Percentiles rank a stretch among this genome's conserved stretches.
Evolutionary conservation across 345 rosid genomes (phyloP).

Genomic region (Hibiscus trionum): DNA sequence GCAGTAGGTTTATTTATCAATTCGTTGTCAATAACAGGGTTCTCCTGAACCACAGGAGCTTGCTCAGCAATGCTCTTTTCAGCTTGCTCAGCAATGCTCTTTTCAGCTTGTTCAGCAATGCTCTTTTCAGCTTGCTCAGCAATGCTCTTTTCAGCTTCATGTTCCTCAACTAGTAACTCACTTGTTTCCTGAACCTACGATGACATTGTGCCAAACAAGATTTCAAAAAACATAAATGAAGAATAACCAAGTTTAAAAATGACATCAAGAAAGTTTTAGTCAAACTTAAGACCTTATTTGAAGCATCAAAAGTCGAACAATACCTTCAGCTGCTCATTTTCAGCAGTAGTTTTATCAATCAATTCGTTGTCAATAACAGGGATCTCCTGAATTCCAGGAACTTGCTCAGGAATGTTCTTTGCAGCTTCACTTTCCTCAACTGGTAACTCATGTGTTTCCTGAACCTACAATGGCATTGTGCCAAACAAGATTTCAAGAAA

Average conservation of each 20-base stretch:
- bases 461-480: conserved; percentile 27
- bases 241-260: not conserved
- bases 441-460: conserved; percentile 38
- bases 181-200: conserved; percentile 41
- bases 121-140: too few species aligned
- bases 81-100: too few species aligned
- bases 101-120: too few species aligned
- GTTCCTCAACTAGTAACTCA: not conserved
- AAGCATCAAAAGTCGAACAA: not conserved
- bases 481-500: conserved; percentile 1
- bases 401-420: not conserved
- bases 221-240: not conserved
- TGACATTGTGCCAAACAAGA: not conserved
- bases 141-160: not conserved
- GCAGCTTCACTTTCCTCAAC: conserved; percentile 25
- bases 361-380: conserved; percentile 52
- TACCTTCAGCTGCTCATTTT: not conserved
- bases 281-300: not conserved
- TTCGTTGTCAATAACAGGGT: conserved; percentile 53
- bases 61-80: too few species aligned
- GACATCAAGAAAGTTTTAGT: not conserved
- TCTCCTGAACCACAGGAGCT: conserved; percentile 37
- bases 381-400: conserved; percentile 47
- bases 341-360: conserved; percentile 11
- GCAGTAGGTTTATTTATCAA: conserved; percentile 12